A percentile compares a stretch with the other conserved stretches of the same genome.
Evolutionary conservation across 139 green algal genomes (phyloP).

Genomic region (Tetraselmis chui): DNA sequence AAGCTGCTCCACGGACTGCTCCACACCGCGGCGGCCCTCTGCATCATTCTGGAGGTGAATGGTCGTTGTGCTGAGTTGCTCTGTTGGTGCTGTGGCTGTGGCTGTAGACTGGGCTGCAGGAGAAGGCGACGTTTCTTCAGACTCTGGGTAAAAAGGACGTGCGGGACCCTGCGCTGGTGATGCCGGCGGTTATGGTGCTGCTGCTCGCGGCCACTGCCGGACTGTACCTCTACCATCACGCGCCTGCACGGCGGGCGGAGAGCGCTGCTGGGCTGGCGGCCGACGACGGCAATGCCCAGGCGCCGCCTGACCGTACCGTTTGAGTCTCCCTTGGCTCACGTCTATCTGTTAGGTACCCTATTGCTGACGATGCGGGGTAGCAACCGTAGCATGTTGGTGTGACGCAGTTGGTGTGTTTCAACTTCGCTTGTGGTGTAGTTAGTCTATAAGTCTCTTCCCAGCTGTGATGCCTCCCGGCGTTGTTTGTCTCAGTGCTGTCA

Average conservation of each 20-base stretch:
- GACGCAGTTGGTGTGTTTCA: too few relatives aligned
- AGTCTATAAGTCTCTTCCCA: too few relatives aligned
- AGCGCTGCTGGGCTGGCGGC: background rate
- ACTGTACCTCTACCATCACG: background rate
- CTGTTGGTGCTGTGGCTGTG: too few relatives aligned
- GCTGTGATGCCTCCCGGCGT: too few relatives aligned
- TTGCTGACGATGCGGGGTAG: too few relatives aligned
- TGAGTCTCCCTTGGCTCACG: too few relatives aligned
- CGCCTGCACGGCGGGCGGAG: background rate
- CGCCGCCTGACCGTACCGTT: background rate
- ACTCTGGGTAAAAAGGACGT: conserved; percentile 23
- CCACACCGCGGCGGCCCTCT: conserved; percentile 28
- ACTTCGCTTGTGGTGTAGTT: too few relatives aligned
- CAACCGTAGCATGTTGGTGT: too few relatives aligned
- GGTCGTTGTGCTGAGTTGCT: too few relatives aligned
- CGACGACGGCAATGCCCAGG: background rate
- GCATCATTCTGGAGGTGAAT: conserved; percentile 19
- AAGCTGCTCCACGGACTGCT: conserved; percentile 51
- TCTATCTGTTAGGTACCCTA: too few relatives aligned
- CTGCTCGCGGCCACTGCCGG: background rate
- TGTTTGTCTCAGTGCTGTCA: too few relatives aligned
- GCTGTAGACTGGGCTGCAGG: conserved; percentile 40
- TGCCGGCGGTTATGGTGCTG: background rate
- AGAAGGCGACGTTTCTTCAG: conserved; percentile 55
- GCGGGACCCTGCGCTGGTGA: background rate